Evolutionary conservation across 768 basidiomycete genomes (phyloP), one percentile per base, ranked within the genome.

Genomic region (Russula brevipes): DNA sequence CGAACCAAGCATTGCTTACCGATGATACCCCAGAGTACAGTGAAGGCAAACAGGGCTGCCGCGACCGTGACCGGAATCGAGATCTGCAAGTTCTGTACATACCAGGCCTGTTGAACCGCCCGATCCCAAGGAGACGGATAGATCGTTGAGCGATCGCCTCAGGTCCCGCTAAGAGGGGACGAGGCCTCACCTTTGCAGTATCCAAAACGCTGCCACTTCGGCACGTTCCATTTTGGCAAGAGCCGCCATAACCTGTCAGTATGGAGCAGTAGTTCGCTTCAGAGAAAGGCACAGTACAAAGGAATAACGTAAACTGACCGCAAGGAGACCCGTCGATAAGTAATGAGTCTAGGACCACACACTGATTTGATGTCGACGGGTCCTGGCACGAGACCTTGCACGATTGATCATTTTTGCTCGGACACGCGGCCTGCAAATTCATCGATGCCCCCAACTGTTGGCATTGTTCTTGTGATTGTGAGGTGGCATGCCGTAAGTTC

Each of bases 281-380:
- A 57, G 62, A 65, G 57, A 56, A 49, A 53, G n/a, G 59, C 56
- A 46, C 31, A 60, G 16, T 47, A 60, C 33, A 53, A 55, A 24
- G 51, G 50, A 19, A 36, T 66, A 57, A 52, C 57, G 55, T 55
- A 19, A 54, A 77, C 83, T 62, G 69, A 85, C 91, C 91, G 73
- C 92, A 95, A 14, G 89, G 85, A 36, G 89, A 91, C 30, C 92
- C 93, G 71, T 92, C 88, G 58, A 90, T 78, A 54, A 94, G 83
- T 49, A 82, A 73, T 4, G 89, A 82, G 59, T 87, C 85, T 53
- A 94, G 76, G 45, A 86, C 74, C 24, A 92, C 74, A 72, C 93
- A 95, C 67, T 81, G 80, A 63, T 83, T 81, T 14, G 81, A 57
- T 14, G 73, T 72, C 16, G 65, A 79, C 5, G 92, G 92, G 74